Percentiles rank a stretch among this genome's conserved stretches.
Evolutionary conservation across 176 grass and related monocot species (phyloP).

Genomic region (Avena eriantha): DNA sequence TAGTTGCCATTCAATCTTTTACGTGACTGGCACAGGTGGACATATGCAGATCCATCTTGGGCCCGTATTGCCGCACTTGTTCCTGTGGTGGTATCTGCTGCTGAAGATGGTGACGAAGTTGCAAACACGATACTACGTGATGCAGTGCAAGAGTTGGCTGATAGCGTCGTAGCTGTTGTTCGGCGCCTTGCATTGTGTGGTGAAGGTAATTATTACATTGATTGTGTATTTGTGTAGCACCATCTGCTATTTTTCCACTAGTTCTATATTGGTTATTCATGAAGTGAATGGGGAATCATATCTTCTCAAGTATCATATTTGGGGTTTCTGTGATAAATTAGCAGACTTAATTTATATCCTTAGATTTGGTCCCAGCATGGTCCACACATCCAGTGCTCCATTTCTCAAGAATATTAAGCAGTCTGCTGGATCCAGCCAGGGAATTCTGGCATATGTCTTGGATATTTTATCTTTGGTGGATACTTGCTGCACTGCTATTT

Average conservation of each 20-base stretch:
- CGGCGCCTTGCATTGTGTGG: slow-evolving; percentile 83
- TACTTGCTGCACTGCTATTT: not conserved
- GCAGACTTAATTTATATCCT: not conserved
- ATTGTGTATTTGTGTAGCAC: slow-evolving; percentile 6
- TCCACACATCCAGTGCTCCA: not conserved
- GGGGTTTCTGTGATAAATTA: slow-evolving; percentile 13
- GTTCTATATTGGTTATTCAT: slow-evolving; percentile 11
- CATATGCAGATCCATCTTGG: slow-evolving; percentile 98
- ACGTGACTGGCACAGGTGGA: slow-evolving; percentile 70
- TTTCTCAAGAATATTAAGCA: not conserved
- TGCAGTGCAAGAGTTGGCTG: slow-evolving; percentile 84
- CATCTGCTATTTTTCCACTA: not conserved
- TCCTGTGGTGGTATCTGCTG: slow-evolving; percentile 90
- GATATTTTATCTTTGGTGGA: slow-evolving; percentile 21
- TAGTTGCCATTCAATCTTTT: not conserved
- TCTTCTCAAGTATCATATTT: not conserved
- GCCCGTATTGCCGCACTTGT: slow-evolving; percentile 97
- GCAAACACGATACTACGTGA: slow-evolving; percentile 92
- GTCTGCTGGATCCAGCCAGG: not conserved
- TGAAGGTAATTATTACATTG: slow-evolving; percentile 60
- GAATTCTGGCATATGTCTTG: slow-evolving; percentile 1
- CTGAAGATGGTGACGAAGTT: slow-evolving; percentile 94
- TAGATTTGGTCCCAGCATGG: not conserved
- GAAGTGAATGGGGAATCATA: not conserved
- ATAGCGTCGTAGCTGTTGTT: slow-evolving; percentile 93